phyloP scores from a whole-genome alignment of 2,329 filamentous ascomycete species.

The Salinomyces thailandicus region DNA sequence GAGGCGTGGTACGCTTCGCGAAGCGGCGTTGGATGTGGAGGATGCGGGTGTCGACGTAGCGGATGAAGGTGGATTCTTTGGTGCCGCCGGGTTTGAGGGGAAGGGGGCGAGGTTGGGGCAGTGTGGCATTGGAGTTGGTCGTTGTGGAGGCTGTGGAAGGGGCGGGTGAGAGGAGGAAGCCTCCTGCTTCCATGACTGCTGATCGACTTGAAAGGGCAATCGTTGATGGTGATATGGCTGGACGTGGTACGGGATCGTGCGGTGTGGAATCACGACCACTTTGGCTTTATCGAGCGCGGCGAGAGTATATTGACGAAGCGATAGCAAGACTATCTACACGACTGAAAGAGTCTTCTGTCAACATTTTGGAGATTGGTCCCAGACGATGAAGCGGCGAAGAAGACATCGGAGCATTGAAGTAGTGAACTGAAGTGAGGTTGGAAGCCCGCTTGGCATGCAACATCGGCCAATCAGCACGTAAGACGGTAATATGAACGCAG shows the following conservation, averaged over 20 bases:
- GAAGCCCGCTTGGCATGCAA: not conserved
- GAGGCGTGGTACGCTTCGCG: constrained; percentile 36
- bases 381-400: no score
- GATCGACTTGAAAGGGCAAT: no score
- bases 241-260: no score
- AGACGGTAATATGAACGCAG: not conserved
- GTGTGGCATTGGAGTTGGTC: constrained; percentile 23
- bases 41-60: constrained; percentile 45
- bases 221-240: no score
- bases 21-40: constrained; percentile 42
- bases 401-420: no score
- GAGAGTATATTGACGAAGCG: no score
- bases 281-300: no score
- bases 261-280: no score
- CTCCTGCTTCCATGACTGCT: constrained; percentile 23
- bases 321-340: no score
- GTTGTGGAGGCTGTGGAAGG: constrained; percentile 34
- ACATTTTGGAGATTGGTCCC: no score
- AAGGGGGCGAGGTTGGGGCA: constrained; percentile 43
- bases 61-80: constrained; percentile 50
- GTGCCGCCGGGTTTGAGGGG: constrained; percentile 46
- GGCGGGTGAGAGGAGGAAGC: constrained; percentile 41
- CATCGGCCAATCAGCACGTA: no score
- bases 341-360: no score
- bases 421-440: constrained; percentile 1